phyloP scores from a whole-genome alignment of 345 rosid genomes.

The Citropsis articulata region DNA sequence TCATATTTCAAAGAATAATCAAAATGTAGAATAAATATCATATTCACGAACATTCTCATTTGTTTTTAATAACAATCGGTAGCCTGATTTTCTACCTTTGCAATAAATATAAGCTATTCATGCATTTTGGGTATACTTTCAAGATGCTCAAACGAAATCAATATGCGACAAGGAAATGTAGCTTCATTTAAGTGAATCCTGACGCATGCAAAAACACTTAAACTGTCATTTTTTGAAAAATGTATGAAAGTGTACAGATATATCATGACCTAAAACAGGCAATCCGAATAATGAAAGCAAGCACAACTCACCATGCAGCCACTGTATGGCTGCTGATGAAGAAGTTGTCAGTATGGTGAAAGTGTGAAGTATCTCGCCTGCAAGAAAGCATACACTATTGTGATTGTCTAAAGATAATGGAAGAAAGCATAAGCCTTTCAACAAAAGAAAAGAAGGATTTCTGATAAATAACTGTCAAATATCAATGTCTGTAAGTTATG shows the following conservation, averaged over 20 bases:
- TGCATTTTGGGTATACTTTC: background rate
- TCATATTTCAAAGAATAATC: background rate
- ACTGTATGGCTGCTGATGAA: conserved; percentile 60
- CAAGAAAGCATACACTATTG: conserved; percentile 18
- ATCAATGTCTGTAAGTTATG: background rate
- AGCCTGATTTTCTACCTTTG: background rate
- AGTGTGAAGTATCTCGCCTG: conserved; percentile 76
- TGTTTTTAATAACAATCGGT: background rate
- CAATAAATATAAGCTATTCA: background rate
- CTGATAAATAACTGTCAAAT: background rate
- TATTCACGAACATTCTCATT: background rate
- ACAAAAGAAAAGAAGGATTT: background rate
- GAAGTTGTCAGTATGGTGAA: conserved; percentile 78
- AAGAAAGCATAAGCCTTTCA: background rate
- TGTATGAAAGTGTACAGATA: background rate
- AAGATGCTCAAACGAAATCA: background rate
- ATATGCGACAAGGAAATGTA: background rate
- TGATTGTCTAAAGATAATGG: background rate
- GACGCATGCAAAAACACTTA: background rate
- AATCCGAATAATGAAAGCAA: conserved; percentile 16
- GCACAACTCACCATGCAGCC: conserved; percentile 79
- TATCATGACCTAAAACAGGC: background rate
- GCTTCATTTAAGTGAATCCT: background rate
- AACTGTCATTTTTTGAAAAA: background rate
- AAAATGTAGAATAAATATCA: background rate